Base-by-base conservation (phyloP, 441 rosid genomes). In the Populus hybrid region DNA sequence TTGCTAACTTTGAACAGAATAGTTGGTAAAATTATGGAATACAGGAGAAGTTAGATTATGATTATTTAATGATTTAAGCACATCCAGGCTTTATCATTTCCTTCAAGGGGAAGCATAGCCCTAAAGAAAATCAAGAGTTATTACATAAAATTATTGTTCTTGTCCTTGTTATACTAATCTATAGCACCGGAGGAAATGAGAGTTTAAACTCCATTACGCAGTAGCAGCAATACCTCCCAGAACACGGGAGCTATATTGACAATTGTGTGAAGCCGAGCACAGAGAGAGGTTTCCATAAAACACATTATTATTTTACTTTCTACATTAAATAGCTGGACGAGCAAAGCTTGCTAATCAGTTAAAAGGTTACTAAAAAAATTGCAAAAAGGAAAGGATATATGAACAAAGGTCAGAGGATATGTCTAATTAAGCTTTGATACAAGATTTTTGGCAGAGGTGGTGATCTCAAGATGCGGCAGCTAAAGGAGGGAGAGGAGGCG, bases 381-480 rank as follows among this genome's bases (percentile, higher is more conserved):
- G 42, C 71, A 23, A 53, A 71, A n/a, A 38, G n/a, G 63, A 33
- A 68, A 64, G 20, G 71, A 38, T 1, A 6, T 75, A 79, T 78
- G 12, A 66, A 73, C 86, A 82, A 61, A 53, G 67, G 86, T 80
- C 74, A 83, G 74, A 53, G 66, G 77, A 75, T 80, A 78, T 33
- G 64, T 77, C 81, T 78, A n/a, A n/a, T n/a, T n/a, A 81, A 76
- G 78, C 77, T 80, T 84, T 83, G 64, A 78, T 68, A 77, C 78
- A 83, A 42, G 66, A 26, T 4, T 4, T 3, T 28, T 16, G 6
- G 63, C 4, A 20, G 29, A 11, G 64, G 74, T 10, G n/a, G 20
- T 40, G 14, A 45, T 36, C 61, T 77, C 80, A 89, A 69, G 86
- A 80, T 53, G 90, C 85, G 63, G 91, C 88, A 61, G 91, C 84